phyloP scores from a whole-genome alignment of 768 basidiomycete species.

The Paxillus involutus region DNA sequence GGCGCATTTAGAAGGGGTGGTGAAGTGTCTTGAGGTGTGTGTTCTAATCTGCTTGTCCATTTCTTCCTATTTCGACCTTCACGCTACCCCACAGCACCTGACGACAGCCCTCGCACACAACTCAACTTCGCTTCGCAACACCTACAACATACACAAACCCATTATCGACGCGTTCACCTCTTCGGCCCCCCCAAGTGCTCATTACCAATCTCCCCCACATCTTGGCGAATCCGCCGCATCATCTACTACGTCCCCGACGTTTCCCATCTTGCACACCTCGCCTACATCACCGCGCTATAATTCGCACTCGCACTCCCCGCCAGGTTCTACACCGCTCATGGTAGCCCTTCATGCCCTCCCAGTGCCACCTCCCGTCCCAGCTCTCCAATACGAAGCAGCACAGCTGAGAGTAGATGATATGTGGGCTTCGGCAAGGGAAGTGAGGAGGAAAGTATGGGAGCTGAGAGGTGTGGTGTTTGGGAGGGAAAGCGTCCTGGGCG shows the following conservation, averaged over 20 bases:
- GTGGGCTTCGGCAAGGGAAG: constrained; percentile 62
- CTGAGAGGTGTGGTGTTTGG: constrained; percentile 72
- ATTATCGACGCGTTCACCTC: constrained; percentile 46
- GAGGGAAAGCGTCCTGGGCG: constrained; percentile 45
- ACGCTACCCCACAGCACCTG: constrained; percentile 39
- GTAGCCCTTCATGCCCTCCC: constrained; percentile 36
- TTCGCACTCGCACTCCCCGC: constrained; percentile 2
- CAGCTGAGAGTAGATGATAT: constrained; percentile 66
- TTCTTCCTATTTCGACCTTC: neutral
- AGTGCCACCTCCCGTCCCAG: constrained; percentile 24
- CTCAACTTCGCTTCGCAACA: constrained; percentile 55
- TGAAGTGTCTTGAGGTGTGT: constrained; percentile 57
- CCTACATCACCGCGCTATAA: neutral
- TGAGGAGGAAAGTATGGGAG: constrained; percentile 61
- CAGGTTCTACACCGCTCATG: constrained; percentile 24
- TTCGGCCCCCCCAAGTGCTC: neutral
- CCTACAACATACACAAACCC: constrained; percentile 54
- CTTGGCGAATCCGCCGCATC: neutral
- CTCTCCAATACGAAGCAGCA: constrained; percentile 69
- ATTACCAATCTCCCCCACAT: neutral
- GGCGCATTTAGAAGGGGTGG: constrained; percentile 63
- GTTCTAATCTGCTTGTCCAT: constrained; percentile 15
- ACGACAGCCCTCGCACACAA: constrained; percentile 51
- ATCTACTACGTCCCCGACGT: neutral
- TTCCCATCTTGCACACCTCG: neutral